A percentile compares a stretch with the other conserved stretches of the same genome.
Conservation (phyloP, 371 early-diverging fungal species). For the Mortierella sp. region DNA sequence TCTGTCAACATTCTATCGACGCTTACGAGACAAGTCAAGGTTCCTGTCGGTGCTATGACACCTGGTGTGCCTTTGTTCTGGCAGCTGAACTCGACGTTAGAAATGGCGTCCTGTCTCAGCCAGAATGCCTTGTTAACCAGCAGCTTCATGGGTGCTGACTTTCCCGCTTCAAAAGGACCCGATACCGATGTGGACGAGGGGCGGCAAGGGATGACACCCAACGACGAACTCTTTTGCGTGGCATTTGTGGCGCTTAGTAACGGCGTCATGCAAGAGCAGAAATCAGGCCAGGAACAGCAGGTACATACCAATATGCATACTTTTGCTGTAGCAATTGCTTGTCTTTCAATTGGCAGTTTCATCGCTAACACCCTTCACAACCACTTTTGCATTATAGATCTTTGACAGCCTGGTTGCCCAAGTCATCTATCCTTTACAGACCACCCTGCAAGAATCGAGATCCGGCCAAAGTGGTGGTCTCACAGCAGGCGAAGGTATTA, state of each 20-base stretch:
- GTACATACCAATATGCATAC: background rate
- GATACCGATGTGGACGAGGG: conserved; percentile 16
- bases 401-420: conserved; percentile 39
- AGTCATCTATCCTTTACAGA: conserved; percentile 40
- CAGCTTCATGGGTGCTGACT: conserved; percentile 38
- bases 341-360: background rate
- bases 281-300: conserved; percentile 26
- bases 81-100: conserved; percentile 32
- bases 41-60: conserved; percentile 18
- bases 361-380: background rate
- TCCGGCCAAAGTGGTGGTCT: conserved; percentile 12
- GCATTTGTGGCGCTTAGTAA: conserved; percentile 43
- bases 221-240: conserved; percentile 34
- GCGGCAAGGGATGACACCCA: conserved; percentile 34
- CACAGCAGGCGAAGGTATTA: conserved; percentile 26
- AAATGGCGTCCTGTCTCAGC: conserved; percentile 28
- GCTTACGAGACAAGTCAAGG: conserved; percentile 36
- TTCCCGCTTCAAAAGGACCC: background rate
- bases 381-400: background rate
- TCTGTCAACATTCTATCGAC: conserved; percentile 21
- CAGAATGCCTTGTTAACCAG: conserved; percentile 30
- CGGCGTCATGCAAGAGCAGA: conserved; percentile 34
- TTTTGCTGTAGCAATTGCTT: background rate
- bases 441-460: conserved; percentile 33
- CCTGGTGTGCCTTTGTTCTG: conserved; percentile 25